Base-by-base conservation (phyloP, 441 rosid genomes). In the Sinapis alba region DNA sequence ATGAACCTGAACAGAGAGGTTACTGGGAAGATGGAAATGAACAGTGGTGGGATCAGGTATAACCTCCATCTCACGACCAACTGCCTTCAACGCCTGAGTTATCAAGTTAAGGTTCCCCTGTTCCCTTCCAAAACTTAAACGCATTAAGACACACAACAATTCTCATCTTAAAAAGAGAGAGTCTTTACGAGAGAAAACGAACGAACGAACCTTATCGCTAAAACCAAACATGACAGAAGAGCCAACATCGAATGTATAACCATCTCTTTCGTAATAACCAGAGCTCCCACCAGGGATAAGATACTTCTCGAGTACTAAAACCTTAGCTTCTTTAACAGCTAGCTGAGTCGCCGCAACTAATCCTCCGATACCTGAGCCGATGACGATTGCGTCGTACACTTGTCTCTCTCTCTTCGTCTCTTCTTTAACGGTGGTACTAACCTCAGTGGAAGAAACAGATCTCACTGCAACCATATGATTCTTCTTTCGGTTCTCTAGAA, bases 211-310 rank as follows among this genome's bases (percentile, higher is more conserved):
- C 99, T 93, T 91, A 43, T 95, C 91, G 66, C 97, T 93, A 89
- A 95, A 93, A 64, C 99, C 99, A 64, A 95, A 91, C 99, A 93
- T 95, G 11, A 95, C 98, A 69, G 99, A 95, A 61, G 98, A 91
- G 1, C 98, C 97, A 73, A 91, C 98, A 85, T 96, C 99, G 79
- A 96, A 96, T 47, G 94, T 96, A 68, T 82, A 91, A 3, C 96
- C 98, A 84, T 91, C 97, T 76, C 91, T 87, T 79, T 88, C 81
- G 51, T 91, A 96, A 81, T 80, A 88, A 18, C 99, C 98, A 69
- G 97, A 96, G 75, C 98, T 96, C n/a, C 98, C 97, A 45, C 98
- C 97, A 64, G 98, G 98, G 83, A 96, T 96, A 83, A 90, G 87
- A 82, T 96, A 96, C 86, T 95, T 95, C 91, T 95, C 97, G 60